A percentile compares a stretch with the other conserved stretches of the same genome.
These are phyloP conservation scores for Bipolaris zeicola DNA, from an alignment of 2,329 filamentous ascomycete genomes.

Conservation along the genomic window DNA sequence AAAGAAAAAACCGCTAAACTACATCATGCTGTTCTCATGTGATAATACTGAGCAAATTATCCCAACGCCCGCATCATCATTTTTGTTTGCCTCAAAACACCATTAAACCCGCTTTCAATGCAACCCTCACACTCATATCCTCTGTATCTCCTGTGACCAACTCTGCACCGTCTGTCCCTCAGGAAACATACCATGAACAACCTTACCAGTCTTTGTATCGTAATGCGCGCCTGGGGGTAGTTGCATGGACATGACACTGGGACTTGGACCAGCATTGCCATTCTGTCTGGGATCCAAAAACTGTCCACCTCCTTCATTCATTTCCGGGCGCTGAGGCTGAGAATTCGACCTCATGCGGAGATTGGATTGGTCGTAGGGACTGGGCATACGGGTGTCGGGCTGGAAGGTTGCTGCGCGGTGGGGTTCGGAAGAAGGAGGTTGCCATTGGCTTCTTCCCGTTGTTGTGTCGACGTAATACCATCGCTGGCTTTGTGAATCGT, in stretches of 20 bases:
- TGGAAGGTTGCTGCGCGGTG: constrained; percentile 4
- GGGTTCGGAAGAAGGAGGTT: constrained; percentile 40
- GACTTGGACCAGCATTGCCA: constrained; percentile 1
- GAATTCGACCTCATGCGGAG: constrained; percentile 6
- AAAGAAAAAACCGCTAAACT: background rate
- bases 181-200: constrained; percentile 23
- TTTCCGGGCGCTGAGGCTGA: constrained; percentile 9
- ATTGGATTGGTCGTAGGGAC: constrained; percentile 2
- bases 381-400: constrained; percentile 6
- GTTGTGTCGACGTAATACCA: constrained; percentile 68
- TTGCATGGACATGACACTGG: constrained; percentile 7
- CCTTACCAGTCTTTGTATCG: constrained; percentile 22
- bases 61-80: too few species aligned
- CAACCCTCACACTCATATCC: background rate
- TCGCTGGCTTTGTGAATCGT: constrained; percentile 63
- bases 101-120: background rate
- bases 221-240: constrained; percentile 21
- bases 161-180: constrained; percentile 10
- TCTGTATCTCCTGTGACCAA: constrained; percentile 14
- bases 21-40: too few species aligned
- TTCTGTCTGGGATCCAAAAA: constrained; percentile 4
- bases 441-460: constrained; percentile 67
- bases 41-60: too few species aligned
- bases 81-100: too few species aligned
- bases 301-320: constrained; percentile 2